Base-by-base conservation (phyloP, 1,139 yeast species). In the Yamadazyma membranifaciens region DNA sequence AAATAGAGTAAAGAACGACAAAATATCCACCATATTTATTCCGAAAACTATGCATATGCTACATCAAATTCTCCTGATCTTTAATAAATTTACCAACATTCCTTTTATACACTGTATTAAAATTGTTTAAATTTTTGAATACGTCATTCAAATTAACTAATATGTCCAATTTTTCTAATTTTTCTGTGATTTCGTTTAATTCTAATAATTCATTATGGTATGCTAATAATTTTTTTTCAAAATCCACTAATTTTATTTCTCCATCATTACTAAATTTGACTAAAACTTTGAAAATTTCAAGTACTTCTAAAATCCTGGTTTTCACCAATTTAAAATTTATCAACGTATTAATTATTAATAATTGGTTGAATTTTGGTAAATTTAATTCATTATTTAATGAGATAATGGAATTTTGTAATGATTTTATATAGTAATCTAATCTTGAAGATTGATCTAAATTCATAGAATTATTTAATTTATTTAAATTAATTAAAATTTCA, bases 361-460 rank as follows among this genome's bases (percentile, higher is more conserved):
- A 44, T 39, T 52, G 49, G 33, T 57, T 56, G 22, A 55, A 54
- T 13, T 50, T 43, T 6, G 58, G 55, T 17, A 82, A 58, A 41
- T 81, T 41, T 16, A 49, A 34, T 32, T 48, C 86, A 4, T 69
- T 62, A 40, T 78, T 73, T 25, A 83, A 56, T 1, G 84, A 67
- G 30, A 74, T 64, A 22, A 82, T 75, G 1, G 87, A 75, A 41
- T 79, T 75, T 29, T 76, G 72, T 33, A 83, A 60, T 2, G 82
- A 74, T 39, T 80, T 82, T 31, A 81, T 62, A 52, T 81, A 82
- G 55, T 83, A 83, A 49, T 82, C 83, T 38, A 84, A 59, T 46
- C 87, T 36, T 10, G 39, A 32, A 20, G 24, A 20, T 20, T 20
- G 24, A 31, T 34, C 30, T 17, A 17, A 31, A 10, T 37, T 15